Evolutionary conservation across 495 filamentous ascomycete genomes (phyloP), one percentile per base, ranked within the genome.

Genomic region (Podospora pseudoanserina): DNA sequence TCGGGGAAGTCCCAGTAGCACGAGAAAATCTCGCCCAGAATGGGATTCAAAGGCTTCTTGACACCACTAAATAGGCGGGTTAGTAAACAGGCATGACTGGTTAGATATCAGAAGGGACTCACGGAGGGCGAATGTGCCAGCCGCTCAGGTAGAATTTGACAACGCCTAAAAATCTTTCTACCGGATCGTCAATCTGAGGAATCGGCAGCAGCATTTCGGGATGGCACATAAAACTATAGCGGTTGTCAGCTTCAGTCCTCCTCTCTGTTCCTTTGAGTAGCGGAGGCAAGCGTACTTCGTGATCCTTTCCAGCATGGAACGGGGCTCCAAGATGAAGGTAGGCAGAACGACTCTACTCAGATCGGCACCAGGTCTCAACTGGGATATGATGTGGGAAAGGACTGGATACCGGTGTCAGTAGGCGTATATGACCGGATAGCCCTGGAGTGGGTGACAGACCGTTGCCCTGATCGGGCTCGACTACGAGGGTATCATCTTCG

Each of bases 91-190:
- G 23, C 63, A 13, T 49, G 13, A 7, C 54, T 49, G 1, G 27
- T 56, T 19, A 5, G 6, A 49, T 20, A 3, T 15, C 1, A 19
- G 5, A 54, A 18, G 44, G 28, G 49, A 85, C 90, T 70, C 89
- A 97, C 94, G 92, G 92, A 68, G 95, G 94, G 79, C 94, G 96
- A 77, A 99, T 97, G 78, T 99, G 95, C 95, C 95, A 99, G 69
- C 95, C 95, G 76, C 93, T 96, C 63, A 99, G 79, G 78, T 99
- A 99, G 77, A 99, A 98, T 76, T 96, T 97, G 70, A 97, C 90
- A 11, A 99, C 95, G 0, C 92, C 89, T 5, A 99, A 87, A 76
- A 99, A 99, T 73, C 95, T 87, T 72, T 94, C 81, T 55, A 94
- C 83, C 3, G 96, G 96, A 75, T 99, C 96, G 32, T 98, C 92